Percentiles rank a stretch among this genome's conserved stretches.
Evolutionary conservation across 495 filamentous ascomycete genomes (phyloP).

Genomic region (Aspergillus mulundensis): DNA sequence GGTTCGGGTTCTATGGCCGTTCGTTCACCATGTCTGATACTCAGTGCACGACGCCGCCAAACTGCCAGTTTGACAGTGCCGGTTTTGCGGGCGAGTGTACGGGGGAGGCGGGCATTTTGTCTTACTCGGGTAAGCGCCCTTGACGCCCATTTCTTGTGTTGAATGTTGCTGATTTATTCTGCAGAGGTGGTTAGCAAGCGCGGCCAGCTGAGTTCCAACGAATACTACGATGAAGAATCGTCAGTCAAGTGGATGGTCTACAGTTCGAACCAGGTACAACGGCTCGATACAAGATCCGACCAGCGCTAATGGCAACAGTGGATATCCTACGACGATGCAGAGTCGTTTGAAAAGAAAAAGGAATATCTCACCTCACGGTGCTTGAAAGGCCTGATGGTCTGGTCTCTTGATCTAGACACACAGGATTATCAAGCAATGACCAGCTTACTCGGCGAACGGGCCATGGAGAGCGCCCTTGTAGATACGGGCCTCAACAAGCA

Average conservation of each 20-base stretch:
- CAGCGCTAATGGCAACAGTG: constrained; percentile 30
- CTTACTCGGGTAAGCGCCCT: background rate
- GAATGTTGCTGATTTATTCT: background rate
- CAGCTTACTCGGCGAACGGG: background rate
- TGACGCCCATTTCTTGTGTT: background rate
- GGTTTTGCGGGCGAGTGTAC: background rate
- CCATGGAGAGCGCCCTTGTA: constrained; percentile 6
- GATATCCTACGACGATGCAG: constrained; percentile 41
- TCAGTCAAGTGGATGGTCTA: constrained; percentile 16
- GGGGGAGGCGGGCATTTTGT: background rate
- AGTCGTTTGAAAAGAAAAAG: constrained; percentile 35
- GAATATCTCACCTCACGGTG: background rate
- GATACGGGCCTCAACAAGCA: background rate
- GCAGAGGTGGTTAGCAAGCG: background rate
- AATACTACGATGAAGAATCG: background rate
- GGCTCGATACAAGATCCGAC: too few relatives aligned
- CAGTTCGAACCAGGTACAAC: constrained; percentile 20
- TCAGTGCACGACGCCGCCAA: background rate
- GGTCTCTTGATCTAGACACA: constrained; percentile 8
- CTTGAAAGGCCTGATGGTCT: constrained; percentile 7
- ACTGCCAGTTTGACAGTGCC: background rate
- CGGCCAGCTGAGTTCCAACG: background rate
- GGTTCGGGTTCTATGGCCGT: constrained; percentile 3
- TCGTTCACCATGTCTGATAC: constrained; percentile 1
- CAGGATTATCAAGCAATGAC: background rate